phyloP scores from a whole-genome alignment of 495 filamentous ascomycete genomes.

The Melanomma pulvis-pyrius region DNA sequence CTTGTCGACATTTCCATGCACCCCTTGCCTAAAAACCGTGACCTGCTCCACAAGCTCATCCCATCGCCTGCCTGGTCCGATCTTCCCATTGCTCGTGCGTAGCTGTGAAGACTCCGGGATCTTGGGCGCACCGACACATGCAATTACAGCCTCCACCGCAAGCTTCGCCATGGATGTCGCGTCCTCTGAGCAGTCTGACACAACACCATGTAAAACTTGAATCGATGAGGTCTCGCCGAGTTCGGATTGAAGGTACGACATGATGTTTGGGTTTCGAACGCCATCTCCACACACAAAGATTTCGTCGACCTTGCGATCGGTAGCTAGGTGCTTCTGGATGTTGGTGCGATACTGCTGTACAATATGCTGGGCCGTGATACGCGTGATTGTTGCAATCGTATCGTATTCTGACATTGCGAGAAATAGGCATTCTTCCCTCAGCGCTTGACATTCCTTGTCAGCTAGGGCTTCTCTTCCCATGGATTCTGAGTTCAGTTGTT shows the following conservation, averaged over 20 bases:
- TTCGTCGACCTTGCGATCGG: constrained; percentile 9
- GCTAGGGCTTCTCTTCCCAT: constrained; percentile 4
- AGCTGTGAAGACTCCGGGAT: no score
- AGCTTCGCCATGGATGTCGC: constrained; percentile 13
- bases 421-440: constrained; percentile 26
- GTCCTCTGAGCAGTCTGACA: constrained; percentile 15
- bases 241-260: constrained; percentile 2
- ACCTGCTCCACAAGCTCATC: no score
- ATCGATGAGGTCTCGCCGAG: background rate
- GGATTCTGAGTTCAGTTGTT: background rate
- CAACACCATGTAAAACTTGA: constrained; percentile 4
- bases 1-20: no score
- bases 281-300: constrained; percentile 29
- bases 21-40: no score
- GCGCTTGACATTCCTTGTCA: constrained; percentile 6
- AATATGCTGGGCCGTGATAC: constrained; percentile 22
- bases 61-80: no score
- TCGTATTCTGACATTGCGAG: constrained; percentile 11
- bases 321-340: background rate
- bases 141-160: no score
- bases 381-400: constrained; percentile 22
- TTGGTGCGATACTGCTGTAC: constrained; percentile 9
- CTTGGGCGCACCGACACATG: no score
- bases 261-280: constrained; percentile 18
- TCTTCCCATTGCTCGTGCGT: no score